Percentiles rank a stretch among this genome's conserved stretches.
phyloP scores from a whole-genome alignment of 2,329 filamentous ascomycete genomes.

The Hirsutella thompsonii region DNA sequence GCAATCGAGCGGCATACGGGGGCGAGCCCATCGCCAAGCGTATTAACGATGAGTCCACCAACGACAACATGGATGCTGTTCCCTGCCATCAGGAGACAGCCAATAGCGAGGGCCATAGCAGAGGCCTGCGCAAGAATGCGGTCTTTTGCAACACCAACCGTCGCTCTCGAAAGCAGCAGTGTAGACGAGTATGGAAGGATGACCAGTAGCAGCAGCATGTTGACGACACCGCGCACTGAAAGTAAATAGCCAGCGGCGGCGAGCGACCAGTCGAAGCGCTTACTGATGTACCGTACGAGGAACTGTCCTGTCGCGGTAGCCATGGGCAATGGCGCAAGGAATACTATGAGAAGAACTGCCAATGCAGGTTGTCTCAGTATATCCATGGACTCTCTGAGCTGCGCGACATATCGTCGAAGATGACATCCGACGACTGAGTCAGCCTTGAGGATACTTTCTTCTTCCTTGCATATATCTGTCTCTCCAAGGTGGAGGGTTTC shows the following conservation, averaged over 20 bases:
- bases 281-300: conserved; percentile 14
- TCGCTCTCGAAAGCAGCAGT: conserved; percentile 1
- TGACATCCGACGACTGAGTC: background rate
- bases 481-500: conserved; percentile 3
- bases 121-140: conserved; percentile 13
- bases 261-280: conserved; percentile 11
- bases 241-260: conserved; percentile 11
- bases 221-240: conserved; percentile 10
- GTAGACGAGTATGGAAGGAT: conserved; percentile 8
- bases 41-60: conserved; percentile 10
- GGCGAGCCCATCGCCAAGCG: conserved; percentile 8
- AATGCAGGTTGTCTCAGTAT: conserved; percentile 3
- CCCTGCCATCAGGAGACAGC: conserved; percentile 10
- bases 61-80: conserved; percentile 8
- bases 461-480: background rate
- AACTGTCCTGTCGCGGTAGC: conserved; percentile 6
- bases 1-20: conserved; percentile 11
- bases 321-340: conserved; percentile 7
- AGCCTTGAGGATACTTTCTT: background rate
- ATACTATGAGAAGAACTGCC: conserved; percentile 5
- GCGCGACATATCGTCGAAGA: background rate
- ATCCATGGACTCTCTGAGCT: conserved; percentile 1
- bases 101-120: conserved; percentile 7
- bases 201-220: conserved; percentile 7
- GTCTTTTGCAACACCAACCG: conserved; percentile 4